Evolutionary conservation across 2,329 filamentous ascomycete species (phyloP), one percentile per base, ranked within the genome.

Genomic region (Podosphaera fusca): DNA sequence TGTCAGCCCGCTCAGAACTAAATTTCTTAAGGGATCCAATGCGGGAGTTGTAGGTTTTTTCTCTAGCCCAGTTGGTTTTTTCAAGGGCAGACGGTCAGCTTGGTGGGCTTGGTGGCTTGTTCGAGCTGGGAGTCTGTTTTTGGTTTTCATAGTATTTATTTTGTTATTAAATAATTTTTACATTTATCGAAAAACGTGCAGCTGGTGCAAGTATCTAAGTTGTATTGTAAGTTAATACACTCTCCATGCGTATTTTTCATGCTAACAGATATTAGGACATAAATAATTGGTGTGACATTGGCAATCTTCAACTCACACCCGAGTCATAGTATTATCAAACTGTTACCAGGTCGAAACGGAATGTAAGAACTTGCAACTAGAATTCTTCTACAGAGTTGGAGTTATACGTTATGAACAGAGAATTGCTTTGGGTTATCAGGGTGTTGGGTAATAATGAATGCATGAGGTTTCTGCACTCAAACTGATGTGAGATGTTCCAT

Each of bases 101-200:
- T 98, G 92, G 92, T 98, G 92, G 92, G 84, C 74, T 4, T 98
- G 92, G 92, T 96, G 90, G 90, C 70, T 95, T 30, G 76, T 96
- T 34, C 79, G 92, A 21, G 85, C 78, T 0, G 87, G 77, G 0
- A 82, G 84, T 31, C 72, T 98, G 55, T 77, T 95, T 6, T 77
- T 81, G n/a, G 84, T 89, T 38, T 74, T 95, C 40, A 77, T 94
- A 46, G 83, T 84, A 1, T 95, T 96, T 68, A 85, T 95, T 60
- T 72, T 95, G 50, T 73, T 98, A 56, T 69, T 96, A 59, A 81
- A 88, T 67, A 92, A 95, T 71, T 98, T 98, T 68, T 96, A 96
- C 71, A 78, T 78, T 61, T 82, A 83, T 68, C 77, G 78, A 59
- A 80, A 80, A 54, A 81, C 77, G 35, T 98, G 92, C 69, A 74